Evolutionary conservation across 805 yeast genomes (phyloP).

Genomic region (Pichia californica): DNA sequence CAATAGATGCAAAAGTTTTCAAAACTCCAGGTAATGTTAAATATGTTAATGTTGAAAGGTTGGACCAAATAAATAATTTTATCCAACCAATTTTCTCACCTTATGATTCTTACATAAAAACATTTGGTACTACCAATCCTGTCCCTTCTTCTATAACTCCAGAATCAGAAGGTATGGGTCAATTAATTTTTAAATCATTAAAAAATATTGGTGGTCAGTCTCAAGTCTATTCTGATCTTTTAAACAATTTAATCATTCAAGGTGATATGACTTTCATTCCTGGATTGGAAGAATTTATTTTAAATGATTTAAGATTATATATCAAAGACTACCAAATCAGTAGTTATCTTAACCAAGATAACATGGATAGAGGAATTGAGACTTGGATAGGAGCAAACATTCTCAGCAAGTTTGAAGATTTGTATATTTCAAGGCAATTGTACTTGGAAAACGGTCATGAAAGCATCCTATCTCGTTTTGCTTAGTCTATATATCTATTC

Average conservation of each 20-base stretch:
- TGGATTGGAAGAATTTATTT: conserved; percentile 49
- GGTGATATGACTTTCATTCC: conserved; percentile 54
- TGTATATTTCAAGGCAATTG: conserved; percentile 57
- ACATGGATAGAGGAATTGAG: conserved; percentile 50
- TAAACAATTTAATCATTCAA: conserved; percentile 48
- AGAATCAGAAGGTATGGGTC: conserved; percentile 46
- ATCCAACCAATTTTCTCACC: conserved; percentile 74
- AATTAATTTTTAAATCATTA: conserved; percentile 38
- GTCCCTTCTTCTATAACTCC: conserved; percentile 35
- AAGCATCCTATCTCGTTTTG: conserved; percentile 1
- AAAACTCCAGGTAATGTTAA: conserved; percentile 54
- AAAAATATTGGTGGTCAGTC: conserved; percentile 39
- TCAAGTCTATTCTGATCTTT: conserved; percentile 33
- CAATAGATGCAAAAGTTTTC: conserved; percentile 34
- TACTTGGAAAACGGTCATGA: conserved; percentile 59
- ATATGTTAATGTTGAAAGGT: conserved; percentile 33
- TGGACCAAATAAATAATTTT: conserved; percentile 20
- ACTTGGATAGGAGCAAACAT: conserved; percentile 73
- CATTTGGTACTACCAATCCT: conserved; percentile 11
- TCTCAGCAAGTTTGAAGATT: conserved; percentile 50
- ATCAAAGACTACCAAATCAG: conserved; percentile 45
- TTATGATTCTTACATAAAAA: conserved; percentile 31
- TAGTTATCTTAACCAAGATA: conserved; percentile 34
- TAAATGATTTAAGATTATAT: conserved; percentile 46
- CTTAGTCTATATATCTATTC: background rate